Conservation (phyloP, 345 rosid genomes). For the Brassica rapa region DNA sequence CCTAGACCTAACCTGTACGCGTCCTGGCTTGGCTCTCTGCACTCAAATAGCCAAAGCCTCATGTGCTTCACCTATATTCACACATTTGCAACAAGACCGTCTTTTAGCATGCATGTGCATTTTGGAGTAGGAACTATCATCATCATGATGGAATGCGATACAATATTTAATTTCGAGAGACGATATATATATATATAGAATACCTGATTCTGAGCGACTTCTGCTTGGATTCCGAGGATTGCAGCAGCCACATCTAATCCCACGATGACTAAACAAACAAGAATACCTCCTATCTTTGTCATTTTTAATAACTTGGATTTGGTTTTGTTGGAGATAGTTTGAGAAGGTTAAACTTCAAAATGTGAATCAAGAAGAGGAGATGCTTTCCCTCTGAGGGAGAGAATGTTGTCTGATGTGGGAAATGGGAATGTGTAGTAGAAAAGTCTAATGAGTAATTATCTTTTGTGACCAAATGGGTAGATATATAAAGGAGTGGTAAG, state of each 20-base stretch:
- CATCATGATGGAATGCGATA: background rate
- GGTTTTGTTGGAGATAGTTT: background rate
- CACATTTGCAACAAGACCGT: background rate
- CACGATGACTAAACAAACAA: slow-evolving; percentile 75
- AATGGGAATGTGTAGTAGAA: slow-evolving; percentile 12
- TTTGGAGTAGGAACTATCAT: background rate
- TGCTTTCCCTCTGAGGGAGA: slow-evolving; percentile 9
- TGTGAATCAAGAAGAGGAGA: slow-evolving; percentile 27
- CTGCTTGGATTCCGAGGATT: slow-evolving; percentile 87
- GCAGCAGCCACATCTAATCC: slow-evolving; percentile 84
- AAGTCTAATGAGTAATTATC: slow-evolving; percentile 28
- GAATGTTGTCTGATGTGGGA: slow-evolving; percentile 16
- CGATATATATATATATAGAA: background rate
- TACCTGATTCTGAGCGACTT: slow-evolving; percentile 81
- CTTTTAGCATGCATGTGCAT: background rate
- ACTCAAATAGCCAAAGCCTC: slow-evolving; percentile 85
- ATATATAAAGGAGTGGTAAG: slow-evolving; percentile 1
- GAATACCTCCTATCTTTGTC: slow-evolving; percentile 62
- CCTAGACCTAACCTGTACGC: slow-evolving; percentile 80
- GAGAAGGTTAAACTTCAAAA: background rate
- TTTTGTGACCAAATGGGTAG: slow-evolving; percentile 21
- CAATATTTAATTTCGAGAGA: background rate
- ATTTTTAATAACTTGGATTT: slow-evolving; percentile 37
- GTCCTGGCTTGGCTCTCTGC: slow-evolving; percentile 79
- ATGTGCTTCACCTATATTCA: slow-evolving; percentile 68